A percentile compares a stretch with the other conserved stretches of the same genome.
phyloP scores from a whole-genome alignment of 2,329 filamentous ascomycete genomes.

The Pseudogymnoascus sp. region DNA sequence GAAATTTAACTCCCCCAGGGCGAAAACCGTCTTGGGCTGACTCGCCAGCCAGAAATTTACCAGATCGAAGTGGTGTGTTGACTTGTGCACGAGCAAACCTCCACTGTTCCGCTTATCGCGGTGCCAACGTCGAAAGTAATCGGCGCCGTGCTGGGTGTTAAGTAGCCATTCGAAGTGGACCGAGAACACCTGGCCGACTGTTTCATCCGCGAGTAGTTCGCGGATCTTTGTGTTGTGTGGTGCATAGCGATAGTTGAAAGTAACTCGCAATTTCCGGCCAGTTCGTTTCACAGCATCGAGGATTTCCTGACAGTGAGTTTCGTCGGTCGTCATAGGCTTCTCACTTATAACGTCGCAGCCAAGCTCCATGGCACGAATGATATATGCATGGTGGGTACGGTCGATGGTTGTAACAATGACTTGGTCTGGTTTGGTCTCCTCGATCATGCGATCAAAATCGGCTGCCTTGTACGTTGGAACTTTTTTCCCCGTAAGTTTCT shows the following conservation, averaged over 20 bases:
- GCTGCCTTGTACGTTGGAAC: constrained; percentile 48
- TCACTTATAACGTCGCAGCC: constrained; percentile 56
- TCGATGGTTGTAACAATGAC: constrained; percentile 58
- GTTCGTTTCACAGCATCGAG: constrained; percentile 46
- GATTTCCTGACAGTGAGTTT: constrained; percentile 45
- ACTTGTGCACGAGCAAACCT: constrained; percentile 54
- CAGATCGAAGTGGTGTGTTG: constrained; percentile 56
- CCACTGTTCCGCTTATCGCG: constrained; percentile 53
- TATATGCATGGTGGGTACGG: constrained; percentile 53
- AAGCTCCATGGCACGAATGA: constrained; percentile 49
- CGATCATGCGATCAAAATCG: constrained; percentile 52
- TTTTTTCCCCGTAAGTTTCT: constrained; percentile 37
- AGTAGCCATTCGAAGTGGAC: constrained; percentile 59
- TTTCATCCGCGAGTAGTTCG: constrained; percentile 45
- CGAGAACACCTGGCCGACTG: constrained; percentile 48
- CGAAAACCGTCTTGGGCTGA: constrained; percentile 47
- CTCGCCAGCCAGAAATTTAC: constrained; percentile 56
- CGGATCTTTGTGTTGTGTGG: constrained; percentile 57
- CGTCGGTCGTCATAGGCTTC: constrained; percentile 59
- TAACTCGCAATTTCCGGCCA: constrained; percentile 44
- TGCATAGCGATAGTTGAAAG: constrained; percentile 59
- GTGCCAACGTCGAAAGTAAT: constrained; percentile 59
- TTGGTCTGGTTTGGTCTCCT: constrained; percentile 49
- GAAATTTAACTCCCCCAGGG: constrained; percentile 50
- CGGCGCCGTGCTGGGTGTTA: constrained; percentile 53